These are phyloP conservation scores for Poterioochromonas sp. DNA, from an alignment of 352 stramenopile genomes.

Conservation along the genomic window DNA sequence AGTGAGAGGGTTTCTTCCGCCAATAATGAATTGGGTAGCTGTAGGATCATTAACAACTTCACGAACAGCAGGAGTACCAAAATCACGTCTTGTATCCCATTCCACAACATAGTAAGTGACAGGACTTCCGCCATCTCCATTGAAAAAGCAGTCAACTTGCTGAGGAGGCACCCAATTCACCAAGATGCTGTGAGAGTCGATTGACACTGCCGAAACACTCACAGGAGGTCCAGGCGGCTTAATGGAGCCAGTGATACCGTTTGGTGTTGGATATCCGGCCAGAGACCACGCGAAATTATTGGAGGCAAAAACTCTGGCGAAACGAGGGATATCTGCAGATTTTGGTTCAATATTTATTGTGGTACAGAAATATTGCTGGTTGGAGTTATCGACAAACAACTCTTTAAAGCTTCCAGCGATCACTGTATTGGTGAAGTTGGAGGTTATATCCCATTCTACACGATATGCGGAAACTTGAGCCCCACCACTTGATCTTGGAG, in stretches of 20 bases:
- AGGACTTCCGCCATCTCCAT: constrained; percentile 71
- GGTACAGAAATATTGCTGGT: constrained; percentile 65
- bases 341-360: constrained; percentile 67
- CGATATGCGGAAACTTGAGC: constrained; percentile 66
- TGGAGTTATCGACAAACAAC: constrained; percentile 47
- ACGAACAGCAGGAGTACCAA: constrained; percentile 58
- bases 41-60: constrained; percentile 49
- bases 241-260: constrained; percentile 54
- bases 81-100: constrained; percentile 69
- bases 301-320: constrained; percentile 73
- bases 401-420: constrained; percentile 59
- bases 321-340: constrained; percentile 56
- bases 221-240: constrained; percentile 63
- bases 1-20: constrained; percentile 79
- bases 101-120: constrained; percentile 86
- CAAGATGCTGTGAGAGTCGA: constrained; percentile 77
- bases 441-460: constrained; percentile 78
- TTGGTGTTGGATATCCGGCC: constrained; percentile 49
- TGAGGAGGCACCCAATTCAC: constrained; percentile 76
- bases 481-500: constrained; percentile 58
- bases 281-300: constrained; percentile 74
- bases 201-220: constrained; percentile 54
- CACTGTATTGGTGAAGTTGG: constrained; percentile 59
- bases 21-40: constrained; percentile 71
- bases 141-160: constrained; percentile 62